Percentiles rank a stretch among this genome's conserved stretches.
phyloP scores from a whole-genome alignment of 768 basidiomycete genomes.

The Chlorophyllum brunneum region DNA sequence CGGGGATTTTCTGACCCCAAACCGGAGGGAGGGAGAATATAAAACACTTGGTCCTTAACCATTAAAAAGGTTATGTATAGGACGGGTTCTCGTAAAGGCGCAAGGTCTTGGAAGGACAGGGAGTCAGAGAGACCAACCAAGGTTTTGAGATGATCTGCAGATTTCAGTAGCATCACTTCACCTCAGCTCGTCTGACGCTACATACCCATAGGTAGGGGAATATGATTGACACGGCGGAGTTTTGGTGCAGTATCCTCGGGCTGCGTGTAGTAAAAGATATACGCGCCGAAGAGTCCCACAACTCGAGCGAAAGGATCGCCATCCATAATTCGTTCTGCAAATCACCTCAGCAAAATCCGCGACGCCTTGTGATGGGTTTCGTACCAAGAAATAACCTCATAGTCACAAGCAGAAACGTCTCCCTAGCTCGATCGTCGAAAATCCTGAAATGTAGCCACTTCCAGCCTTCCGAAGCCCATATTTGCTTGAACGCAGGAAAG shows the following conservation, averaged over 20 bases:
- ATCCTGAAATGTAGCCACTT: conserved; percentile 72
- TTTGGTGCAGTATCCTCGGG: conserved; percentile 49
- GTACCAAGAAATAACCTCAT: conserved; percentile 66
- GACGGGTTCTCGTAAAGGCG: conserved; percentile 46
- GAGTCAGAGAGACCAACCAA: conserved; percentile 46
- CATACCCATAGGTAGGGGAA: conserved; percentile 61
- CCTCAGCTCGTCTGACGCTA: conserved; percentile 7
- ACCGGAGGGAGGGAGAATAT: conserved; percentile 53
- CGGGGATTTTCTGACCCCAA: conserved; percentile 54
- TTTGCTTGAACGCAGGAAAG: conserved; percentile 64
- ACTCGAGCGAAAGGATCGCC: conserved; percentile 53
- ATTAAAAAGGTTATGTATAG: conserved; percentile 48
- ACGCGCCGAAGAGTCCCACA: conserved; percentile 64
- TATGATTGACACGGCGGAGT: conserved; percentile 46
- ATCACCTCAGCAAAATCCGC: neutral
- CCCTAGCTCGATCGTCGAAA: conserved; percentile 63
- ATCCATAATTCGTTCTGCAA: conserved; percentile 47
- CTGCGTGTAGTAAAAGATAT: conserved; percentile 69
- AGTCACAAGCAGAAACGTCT: conserved; percentile 55
- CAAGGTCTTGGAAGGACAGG: conserved; percentile 36
- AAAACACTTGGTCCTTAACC: conserved; percentile 46
- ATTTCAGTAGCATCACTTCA: conserved; percentile 4
- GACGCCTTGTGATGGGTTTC: conserved; percentile 15
- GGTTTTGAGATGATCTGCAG: conserved; percentile 52
- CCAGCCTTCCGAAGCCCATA: conserved; percentile 73